Base-by-base conservation (phyloP, 2,329 filamentous ascomycete genomes). In the Dothiorella sarmentorum region DNA sequence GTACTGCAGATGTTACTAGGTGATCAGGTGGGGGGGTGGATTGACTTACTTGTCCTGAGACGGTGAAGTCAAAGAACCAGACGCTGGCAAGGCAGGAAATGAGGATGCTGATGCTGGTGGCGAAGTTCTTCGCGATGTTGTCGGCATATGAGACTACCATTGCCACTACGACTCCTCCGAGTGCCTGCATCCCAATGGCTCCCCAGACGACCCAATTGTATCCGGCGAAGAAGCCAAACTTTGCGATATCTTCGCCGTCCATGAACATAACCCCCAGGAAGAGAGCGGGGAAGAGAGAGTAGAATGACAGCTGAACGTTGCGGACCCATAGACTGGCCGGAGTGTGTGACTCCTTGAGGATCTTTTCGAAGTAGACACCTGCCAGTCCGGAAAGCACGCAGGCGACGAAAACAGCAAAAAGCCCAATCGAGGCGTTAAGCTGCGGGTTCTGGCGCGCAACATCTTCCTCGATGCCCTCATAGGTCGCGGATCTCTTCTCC, bases 151-250 rank as follows among this genome's bases (percentile, higher is more conserved):
- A 89, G 71, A 94, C 88, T 70, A 88, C 90, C 61, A 94, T 80
- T 1, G 88, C 89, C 9, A 90, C 87, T n/a, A 96, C 77, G 26
- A 97, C 82, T 22, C 93, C 94, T 29, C 92, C 92, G 33, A 87
- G 75, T 0, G 92, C 89, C 71, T 99, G 94, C 60, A 94, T 82
- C 5, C 85, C 70, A 65, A 97, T 89, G 4, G 91, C 89, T 4
- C 85, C 80, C 91, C 92, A 97, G 3, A 97, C 93, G 18, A 93
- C 81, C 80, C 85, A 88, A 71, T 96, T 97, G 75, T 97, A 99
- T 2, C 94, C 94, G 59, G 89, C 88, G 66, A 99, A 97, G 74
- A 97, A 96, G 11, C 94, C 94, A 62, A 90, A 85, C 71, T 88
- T 85, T 24, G 87, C 82, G 63, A 99, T 91, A 38, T 89, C 87